phyloP scores from a whole-genome alignment of 1,284 basidiomycete genomes.

The Ceratobasidium sp. region DNA sequence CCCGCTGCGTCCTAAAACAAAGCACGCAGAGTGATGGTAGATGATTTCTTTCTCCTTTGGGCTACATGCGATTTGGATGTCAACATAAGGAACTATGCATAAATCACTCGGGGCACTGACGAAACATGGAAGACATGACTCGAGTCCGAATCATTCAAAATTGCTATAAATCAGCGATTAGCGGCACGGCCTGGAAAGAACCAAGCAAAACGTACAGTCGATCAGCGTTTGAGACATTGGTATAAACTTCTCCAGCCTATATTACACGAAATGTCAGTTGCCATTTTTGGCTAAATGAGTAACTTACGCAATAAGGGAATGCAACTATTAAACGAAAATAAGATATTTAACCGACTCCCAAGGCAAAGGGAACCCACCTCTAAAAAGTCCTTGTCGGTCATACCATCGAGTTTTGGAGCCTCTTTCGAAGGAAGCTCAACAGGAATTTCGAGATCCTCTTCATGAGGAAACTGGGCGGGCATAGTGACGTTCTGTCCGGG shows the following conservation, averaged over 20 bases:
- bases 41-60: constrained; percentile 71
- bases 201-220: constrained; percentile 59
- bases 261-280: constrained; percentile 38
- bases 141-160: constrained; percentile 63
- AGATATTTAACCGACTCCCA: background rate
- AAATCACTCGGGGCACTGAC: constrained; percentile 57
- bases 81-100: constrained; percentile 42
- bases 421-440: constrained; percentile 26
- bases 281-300: background rate
- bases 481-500: constrained; percentile 48
- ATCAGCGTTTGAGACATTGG: constrained; percentile 70
- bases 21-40: constrained; percentile 70
- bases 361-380: constrained; percentile 57
- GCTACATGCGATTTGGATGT: constrained; percentile 56
- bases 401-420: constrained; percentile 50
- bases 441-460: constrained; percentile 10
- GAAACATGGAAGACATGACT: constrained; percentile 68
- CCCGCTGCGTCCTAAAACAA: constrained; percentile 77
- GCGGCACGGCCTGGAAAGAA: constrained; percentile 54
- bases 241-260: constrained; percentile 74
- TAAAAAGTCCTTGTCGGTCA: constrained; percentile 61
- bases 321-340: constrained; percentile 58
- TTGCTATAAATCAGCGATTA: constrained; percentile 56
- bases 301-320: constrained; percentile 67
- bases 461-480: constrained; percentile 46